phyloP scores from a whole-genome alignment of 192 early-diverging fungal genomes.

The Linnemannia exigua region DNA sequence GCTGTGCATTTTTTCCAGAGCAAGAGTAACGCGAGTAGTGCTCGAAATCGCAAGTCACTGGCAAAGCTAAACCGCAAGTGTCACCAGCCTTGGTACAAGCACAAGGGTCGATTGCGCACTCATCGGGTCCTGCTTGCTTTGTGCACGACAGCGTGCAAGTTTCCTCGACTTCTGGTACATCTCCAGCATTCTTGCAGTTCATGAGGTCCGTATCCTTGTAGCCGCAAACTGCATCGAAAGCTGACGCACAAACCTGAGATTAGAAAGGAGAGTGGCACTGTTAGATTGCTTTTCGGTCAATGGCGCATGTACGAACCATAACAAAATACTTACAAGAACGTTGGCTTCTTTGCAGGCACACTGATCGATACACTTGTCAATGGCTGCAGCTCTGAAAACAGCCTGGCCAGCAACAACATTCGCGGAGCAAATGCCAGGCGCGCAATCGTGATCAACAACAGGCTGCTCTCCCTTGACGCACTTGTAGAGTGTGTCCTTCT shows the following conservation, averaged over 20 bases:
- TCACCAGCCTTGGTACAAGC: neutral
- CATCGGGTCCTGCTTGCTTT: neutral
- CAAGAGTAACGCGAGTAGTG: neutral
- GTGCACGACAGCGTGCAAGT: neutral
- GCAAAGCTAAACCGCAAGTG: neutral
- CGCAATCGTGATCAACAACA: neutral
- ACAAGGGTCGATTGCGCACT: conserved; percentile 1
- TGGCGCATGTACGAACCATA: neutral
- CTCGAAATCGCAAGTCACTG: neutral
- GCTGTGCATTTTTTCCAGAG: neutral
- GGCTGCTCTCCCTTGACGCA: neutral
- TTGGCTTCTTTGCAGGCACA: conserved; percentile 5
- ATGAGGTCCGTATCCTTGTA: neutral
- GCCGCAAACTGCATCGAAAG: neutral
- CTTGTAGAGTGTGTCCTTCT: neutral
- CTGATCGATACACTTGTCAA: neutral
- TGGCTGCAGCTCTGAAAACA: neutral
- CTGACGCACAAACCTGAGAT: conserved; percentile 4
- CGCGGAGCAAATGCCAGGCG: conserved; percentile 7
- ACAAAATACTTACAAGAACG: neutral
- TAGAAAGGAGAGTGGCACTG: neutral
- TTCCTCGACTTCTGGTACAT: neutral
- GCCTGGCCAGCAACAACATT: neutral
- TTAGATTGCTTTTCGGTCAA: neutral
- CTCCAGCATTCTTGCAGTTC: neutral